Conservation (phyloP, 257 asterid species). For the Plantago major region DNA sequence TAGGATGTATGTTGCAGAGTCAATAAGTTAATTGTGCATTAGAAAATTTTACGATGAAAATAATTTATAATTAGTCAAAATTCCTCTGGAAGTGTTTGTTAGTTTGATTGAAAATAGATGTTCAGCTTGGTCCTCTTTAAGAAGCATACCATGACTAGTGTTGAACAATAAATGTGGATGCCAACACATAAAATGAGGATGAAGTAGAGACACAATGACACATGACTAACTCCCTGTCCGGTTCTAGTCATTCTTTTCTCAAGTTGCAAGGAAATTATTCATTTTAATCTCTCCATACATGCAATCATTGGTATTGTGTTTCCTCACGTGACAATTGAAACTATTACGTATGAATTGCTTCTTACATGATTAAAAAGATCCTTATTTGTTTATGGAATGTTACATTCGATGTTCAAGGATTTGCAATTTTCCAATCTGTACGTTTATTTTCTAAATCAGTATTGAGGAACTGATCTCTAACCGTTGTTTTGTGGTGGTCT, state of each 20-base stretch:
- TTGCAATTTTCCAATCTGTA: background rate
- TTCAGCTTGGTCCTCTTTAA: no score
- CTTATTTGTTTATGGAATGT: constrained; percentile 1
- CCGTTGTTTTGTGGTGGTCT: constrained; percentile 4
- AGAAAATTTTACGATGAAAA: background rate
- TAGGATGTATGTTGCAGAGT: background rate
- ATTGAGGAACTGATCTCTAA: background rate
- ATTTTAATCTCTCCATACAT: no score
- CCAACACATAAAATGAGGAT: no score
- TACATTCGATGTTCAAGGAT: background rate
- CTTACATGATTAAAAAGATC: background rate
- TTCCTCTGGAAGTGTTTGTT: background rate
- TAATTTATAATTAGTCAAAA: background rate
- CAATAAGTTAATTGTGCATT: background rate
- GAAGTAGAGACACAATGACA: no score
- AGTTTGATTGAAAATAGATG: background rate
- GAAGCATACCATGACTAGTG: no score
- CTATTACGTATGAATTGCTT: background rate
- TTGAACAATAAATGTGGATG: no score
- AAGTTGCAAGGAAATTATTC: background rate
- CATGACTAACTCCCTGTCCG: background rate
- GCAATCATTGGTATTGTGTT: no score
- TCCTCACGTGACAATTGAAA: background rate
- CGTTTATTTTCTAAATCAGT: background rate
- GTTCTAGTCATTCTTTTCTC: background rate